phyloP scores from a whole-genome alignment of 495 filamentous ascomycete genomes.

The Astrothelium macrocarpum region DNA sequence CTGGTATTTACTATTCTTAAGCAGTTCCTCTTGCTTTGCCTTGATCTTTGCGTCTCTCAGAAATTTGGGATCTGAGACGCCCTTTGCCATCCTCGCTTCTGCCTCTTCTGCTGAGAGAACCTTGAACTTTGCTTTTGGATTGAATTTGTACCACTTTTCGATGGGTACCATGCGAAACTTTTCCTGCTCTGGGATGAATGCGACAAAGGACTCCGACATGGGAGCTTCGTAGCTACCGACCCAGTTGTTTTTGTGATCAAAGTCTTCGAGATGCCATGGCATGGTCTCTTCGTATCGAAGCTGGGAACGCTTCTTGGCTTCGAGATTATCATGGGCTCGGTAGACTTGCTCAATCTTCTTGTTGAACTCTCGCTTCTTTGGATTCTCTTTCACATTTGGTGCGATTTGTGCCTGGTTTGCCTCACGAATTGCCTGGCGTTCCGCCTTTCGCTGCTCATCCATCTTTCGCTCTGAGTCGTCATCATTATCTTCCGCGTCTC shows the following conservation, averaged over 20 bases:
- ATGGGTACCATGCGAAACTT: slow-evolving; percentile 80
- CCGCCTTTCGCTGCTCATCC: slow-evolving; percentile 57
- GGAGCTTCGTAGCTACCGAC: slow-evolving; percentile 81
- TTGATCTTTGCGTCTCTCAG: background rate
- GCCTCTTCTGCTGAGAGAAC: slow-evolving; percentile 73
- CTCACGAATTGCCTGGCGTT: slow-evolving; percentile 72
- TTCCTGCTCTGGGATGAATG: slow-evolving; percentile 55
- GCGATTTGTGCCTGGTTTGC: slow-evolving; percentile 83
- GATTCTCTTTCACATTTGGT: slow-evolving; percentile 46
- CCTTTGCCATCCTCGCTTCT: slow-evolving; percentile 65
- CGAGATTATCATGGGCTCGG: slow-evolving; percentile 50
- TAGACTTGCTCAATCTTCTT: slow-evolving; percentile 64
- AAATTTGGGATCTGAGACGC: slow-evolving; percentile 1
- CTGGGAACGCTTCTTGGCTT: slow-evolving; percentile 65
- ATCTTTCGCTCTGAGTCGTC: slow-evolving; percentile 62
- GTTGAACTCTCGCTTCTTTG: slow-evolving; percentile 52
- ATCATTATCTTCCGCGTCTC: slow-evolving; percentile 39
- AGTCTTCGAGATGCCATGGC: slow-evolving; percentile 95
- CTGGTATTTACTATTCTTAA: slow-evolving; percentile 36
- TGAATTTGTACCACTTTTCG: slow-evolving; percentile 94
- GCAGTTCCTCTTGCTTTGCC: slow-evolving; percentile 24
- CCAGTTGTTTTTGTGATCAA: slow-evolving; percentile 87
- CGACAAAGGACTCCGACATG: slow-evolving; percentile 65
- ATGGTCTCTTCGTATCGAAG: slow-evolving; percentile 89
- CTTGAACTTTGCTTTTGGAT: slow-evolving; percentile 71